Conservation (phyloP, 441 rosid species). For the Erodium moschatum region DNA sequence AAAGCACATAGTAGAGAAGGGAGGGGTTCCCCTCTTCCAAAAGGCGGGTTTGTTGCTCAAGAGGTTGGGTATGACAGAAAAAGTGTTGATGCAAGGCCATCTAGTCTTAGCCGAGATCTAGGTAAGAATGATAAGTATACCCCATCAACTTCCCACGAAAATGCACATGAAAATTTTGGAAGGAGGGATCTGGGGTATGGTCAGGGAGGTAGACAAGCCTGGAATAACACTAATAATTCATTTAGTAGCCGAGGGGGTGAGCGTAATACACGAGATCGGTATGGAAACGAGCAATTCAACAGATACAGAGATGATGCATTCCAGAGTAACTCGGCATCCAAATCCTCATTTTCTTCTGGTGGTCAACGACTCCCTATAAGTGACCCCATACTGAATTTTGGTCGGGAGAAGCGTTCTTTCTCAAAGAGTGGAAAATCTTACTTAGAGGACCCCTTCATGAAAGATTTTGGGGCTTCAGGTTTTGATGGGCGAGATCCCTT, state of each 20-base stretch:
- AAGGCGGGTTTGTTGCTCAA: constrained; percentile 29
- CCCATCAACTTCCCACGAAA: constrained; percentile 38
- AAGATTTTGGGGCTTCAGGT: constrained; percentile 46
- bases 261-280: constrained; percentile 32
- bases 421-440: constrained; percentile 62
- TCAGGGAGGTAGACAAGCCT: constrained; percentile 52
- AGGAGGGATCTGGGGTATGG: constrained; percentile 51
- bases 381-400: constrained; percentile 42
- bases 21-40: constrained; percentile 44
- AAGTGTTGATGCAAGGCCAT: constrained; percentile 32
- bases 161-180: constrained; percentile 38
- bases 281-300: constrained; percentile 42
- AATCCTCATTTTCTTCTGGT: constrained; percentile 40
- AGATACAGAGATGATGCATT: constrained; percentile 33
- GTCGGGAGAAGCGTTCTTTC: constrained; percentile 50
- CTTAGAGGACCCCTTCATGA: constrained; percentile 52
- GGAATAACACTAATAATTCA: constrained; percentile 44
- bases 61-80: constrained; percentile 44
- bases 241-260: constrained; percentile 41
- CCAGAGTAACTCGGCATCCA: constrained; percentile 32
- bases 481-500: constrained; percentile 72
- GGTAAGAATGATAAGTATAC: constrained; percentile 42
- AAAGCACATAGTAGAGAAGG: constrained; percentile 49
- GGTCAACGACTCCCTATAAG: constrained; percentile 36
- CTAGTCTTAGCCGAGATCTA: constrained; percentile 40